Evolutionary conservation across 1,139 yeast genomes (phyloP), one percentile per base, ranked within the genome.

Genomic region (Debaryomyces coudertii): DNA sequence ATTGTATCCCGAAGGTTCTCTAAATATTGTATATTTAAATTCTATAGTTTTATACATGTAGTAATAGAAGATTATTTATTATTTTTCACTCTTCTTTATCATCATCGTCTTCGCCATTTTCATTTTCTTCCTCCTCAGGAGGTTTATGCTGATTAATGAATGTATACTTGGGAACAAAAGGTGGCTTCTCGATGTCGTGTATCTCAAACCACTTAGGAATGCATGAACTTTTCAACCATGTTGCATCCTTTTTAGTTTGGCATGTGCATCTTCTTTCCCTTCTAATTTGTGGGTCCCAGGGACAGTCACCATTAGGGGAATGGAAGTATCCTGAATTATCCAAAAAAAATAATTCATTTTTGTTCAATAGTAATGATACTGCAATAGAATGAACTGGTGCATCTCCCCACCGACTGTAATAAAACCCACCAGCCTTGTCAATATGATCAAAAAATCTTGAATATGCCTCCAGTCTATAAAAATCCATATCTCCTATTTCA

Each of bases 381-480:
- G 61, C 64, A 42, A 61, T 47, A 4, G 63, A 49, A 43, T 61
- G 66, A 34, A 61, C 49, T n/a, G 66, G 66, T 1, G 63, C 66
- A 46, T 61, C 66, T 11, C 65, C 65, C 66, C 66, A 61, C 11
- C 65, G 53, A 40, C 60, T 61, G 47, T 61, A 61, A 46, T 53
- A 61, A 43, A 61, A 58, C 1, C 64, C 63, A 0, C 65, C 66
- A 2, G 51, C 44, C 12, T 36, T 30, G 46, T 62, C 65, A 40
- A 62, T 47, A 31, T 51, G 47, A 16, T 54, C 50, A 39, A 62
- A 62, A 41, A 52, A 56, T 15, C 48, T 51, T 16, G 47, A 37
- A 47, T 61, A 61, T 36, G 52, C 47, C 6, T 47, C 45, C 43
- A 46, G 48, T 24, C 52, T 42, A 41, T 53, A 62, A 27, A 62